Percentiles rank a stretch among this genome's conserved stretches.
Conservation (phyloP, 108 stramenopile species). For the Cyclotella cryptica region DNA sequence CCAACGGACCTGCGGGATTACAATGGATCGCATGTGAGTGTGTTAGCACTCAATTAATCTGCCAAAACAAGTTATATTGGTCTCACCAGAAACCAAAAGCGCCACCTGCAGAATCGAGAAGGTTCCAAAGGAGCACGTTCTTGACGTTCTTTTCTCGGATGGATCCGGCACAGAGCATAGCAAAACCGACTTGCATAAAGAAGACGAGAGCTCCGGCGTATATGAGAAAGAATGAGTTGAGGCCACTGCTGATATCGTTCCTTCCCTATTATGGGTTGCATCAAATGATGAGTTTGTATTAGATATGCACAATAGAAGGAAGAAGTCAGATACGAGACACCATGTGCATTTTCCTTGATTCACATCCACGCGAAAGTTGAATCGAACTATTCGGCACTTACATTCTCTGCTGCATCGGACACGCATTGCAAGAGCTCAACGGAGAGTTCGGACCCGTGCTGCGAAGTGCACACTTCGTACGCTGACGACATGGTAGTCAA, state of each 20-base stretch:
- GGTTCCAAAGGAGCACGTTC: constrained; percentile 92
- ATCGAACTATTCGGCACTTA: constrained; percentile 8
- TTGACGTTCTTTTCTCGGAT: constrained; percentile 86
- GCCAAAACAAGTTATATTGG: neutral
- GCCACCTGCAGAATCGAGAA: constrained; percentile 86
- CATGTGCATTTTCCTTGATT: no score
- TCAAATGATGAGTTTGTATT: neutral
- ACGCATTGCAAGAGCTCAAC: constrained; percentile 34
- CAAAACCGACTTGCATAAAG: constrained; percentile 93
- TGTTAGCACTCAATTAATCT: no score
- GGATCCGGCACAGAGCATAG: constrained; percentile 90
- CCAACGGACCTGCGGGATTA: constrained; percentile 53
- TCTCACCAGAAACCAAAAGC: constrained; percentile 83
- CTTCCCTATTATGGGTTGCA: constrained; percentile 18
- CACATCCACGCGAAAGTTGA: neutral
- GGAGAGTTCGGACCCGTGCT: constrained; percentile 26
- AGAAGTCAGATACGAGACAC: neutral
- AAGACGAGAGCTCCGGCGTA: constrained; percentile 89
- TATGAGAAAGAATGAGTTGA: constrained; percentile 82
- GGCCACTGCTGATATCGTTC: constrained; percentile 43
- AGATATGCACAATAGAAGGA: neutral
- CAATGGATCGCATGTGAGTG: no score
- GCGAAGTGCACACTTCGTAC: constrained; percentile 13
- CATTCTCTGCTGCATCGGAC: constrained; percentile 21
- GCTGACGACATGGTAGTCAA: constrained; percentile 11